Evolutionary conservation across 805 yeast genomes (phyloP), one percentile per base, ranked within the genome.

Genomic region (Ogataea nonfermentans): DNA sequence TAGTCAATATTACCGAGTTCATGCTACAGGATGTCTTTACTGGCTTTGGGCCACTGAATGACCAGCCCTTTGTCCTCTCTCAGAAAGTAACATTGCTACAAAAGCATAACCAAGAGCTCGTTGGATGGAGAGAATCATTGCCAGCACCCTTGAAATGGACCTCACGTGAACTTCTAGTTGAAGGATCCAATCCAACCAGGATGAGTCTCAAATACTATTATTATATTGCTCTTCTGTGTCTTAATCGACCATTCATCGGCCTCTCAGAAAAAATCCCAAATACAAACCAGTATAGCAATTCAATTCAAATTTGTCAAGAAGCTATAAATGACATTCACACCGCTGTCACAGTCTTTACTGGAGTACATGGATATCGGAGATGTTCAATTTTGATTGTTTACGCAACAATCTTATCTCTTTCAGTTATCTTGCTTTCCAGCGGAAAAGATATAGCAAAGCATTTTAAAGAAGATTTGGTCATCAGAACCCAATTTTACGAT

Each of bases 231-330:
- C 57, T 74, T 12, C 61, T 79, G n/a, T 78, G 84, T 41, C 67
- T 79, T 37, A 79, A 79, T 51, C 64, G 80, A 29, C 84, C 83
- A 2, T 78, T 79, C 49, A 69, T 78, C 28, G 79, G 75, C 3
- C 51, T 67, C 6, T 11, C 25, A 25, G 38, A 22, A 46, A 47
- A 16, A 50, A 44, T 19, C 9, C 32, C 26, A 9, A 23, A 27
- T 9, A 26, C 9, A 9, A 19, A 9, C 9, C 24, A 23, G 11
- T 12, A 38, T 17, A 25, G 37, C 5, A 37, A 33, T 23, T 28
- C 52, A 6, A 23, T 37, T 12, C 19, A 35, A 16, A 61, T 70
- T 6, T 68, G 76, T 39, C 37, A 57, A 3, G 61, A 59, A 15
- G 71, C 67, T 0, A 70, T 74, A 14, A 66, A 62, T 12, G 77